Percentiles rank a stretch among this genome's conserved stretches.
These are phyloP conservation scores for Sugiyamaella marilandica DNA, from an alignment of 805 yeast genomes.

Conservation along the genomic window DNA sequence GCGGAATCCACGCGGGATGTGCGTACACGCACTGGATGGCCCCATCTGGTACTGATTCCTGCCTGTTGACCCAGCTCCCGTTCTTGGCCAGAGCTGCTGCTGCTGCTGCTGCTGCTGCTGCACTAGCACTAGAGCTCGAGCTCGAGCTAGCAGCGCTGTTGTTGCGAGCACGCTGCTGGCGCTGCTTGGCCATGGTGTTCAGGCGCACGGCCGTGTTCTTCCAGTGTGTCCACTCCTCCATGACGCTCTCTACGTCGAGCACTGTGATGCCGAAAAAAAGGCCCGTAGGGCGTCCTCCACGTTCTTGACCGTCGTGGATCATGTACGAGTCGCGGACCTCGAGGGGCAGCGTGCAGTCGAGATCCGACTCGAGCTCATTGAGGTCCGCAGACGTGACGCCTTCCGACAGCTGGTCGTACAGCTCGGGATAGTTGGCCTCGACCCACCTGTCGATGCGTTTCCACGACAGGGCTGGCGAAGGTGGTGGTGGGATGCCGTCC, in stretches of 20 bases:
- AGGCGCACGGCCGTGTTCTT: constrained; percentile 40
- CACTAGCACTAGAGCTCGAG: constrained; percentile 1
- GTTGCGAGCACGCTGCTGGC: not conserved
- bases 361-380: constrained; percentile 76
- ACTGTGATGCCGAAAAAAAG: constrained; percentile 75
- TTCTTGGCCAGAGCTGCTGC: constrained; percentile 17
- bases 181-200: constrained; percentile 15
- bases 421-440: constrained; percentile 69
- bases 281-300: constrained; percentile 69
- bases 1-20: constrained; percentile 89
- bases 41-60: constrained; percentile 73
- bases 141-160: constrained; percentile 1
- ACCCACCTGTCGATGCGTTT: constrained; percentile 84
- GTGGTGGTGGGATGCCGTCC: constrained; percentile 58
- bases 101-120: constrained; percentile 19
- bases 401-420: constrained; percentile 68
- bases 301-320: constrained; percentile 88
- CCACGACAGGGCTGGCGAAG: constrained; percentile 77
- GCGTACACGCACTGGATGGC: constrained; percentile 72
- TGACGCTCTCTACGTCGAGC: constrained; percentile 74
- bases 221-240: constrained; percentile 82
- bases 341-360: constrained; percentile 67
- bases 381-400: constrained; percentile 80
- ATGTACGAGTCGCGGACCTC: constrained; percentile 76
- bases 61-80: constrained; percentile 38